Evolutionary conservation across 2,329 filamentous ascomycete genomes (phyloP).

Genomic region (Sporothrix sp.): DNA sequence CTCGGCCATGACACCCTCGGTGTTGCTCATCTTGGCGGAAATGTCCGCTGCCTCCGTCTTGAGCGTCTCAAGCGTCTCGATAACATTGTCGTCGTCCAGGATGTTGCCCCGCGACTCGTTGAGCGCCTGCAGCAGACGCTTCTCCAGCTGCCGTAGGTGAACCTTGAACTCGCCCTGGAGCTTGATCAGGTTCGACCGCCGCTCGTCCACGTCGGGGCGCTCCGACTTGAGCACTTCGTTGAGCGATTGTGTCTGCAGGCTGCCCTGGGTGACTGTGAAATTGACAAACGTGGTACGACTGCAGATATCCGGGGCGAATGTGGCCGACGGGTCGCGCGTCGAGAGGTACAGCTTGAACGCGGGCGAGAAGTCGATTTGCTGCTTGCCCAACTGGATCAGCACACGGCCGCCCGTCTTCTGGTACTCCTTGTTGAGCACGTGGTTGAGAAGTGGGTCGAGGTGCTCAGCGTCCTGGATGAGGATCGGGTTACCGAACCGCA

Average conservation of each 20-base stretch:
- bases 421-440: constrained; percentile 98
- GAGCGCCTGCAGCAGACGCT: constrained; percentile 82
- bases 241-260: constrained; percentile 92
- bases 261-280: constrained; percentile 98
- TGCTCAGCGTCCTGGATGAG: constrained; percentile 98
- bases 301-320: constrained; percentile 93
- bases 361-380: constrained; percentile 98
- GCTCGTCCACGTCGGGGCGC: constrained; percentile 91
- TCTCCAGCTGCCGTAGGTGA: constrained; percentile 92
- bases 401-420: constrained; percentile 97
- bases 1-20: constrained; percentile 95
- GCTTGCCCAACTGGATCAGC: constrained; percentile 93
- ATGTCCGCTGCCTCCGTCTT: constrained; percentile 98
- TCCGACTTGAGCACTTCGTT: constrained; percentile 97
- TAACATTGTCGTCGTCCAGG: constrained; percentile 94
- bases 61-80: constrained; percentile 91
- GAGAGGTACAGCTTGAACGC: constrained; percentile 93
- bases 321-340: constrained; percentile 87
- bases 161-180: constrained; percentile 98
- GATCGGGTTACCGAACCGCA: constrained; percentile 96
- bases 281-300: constrained; percentile 98
- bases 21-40: constrained; percentile 89
- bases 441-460: constrained; percentile 91
- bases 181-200: constrained; percentile 94
- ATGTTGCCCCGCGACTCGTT: constrained; percentile 98